phyloP scores from a whole-genome alignment of 2,329 filamentous ascomycete genomes.

The Talaromyces marneffei region DNA sequence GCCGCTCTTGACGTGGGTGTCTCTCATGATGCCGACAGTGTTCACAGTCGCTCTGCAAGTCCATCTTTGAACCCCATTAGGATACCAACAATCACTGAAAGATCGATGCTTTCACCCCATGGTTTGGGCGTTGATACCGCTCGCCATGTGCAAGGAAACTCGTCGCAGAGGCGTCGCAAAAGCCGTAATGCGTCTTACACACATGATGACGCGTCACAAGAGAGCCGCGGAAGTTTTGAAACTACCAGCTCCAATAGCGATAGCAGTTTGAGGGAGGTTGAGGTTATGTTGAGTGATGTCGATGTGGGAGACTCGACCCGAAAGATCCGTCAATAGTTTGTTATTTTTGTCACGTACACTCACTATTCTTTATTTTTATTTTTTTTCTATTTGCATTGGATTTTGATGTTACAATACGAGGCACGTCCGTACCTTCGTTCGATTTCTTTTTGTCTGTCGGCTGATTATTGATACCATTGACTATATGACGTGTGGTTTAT shows the following conservation, averaged over 20 bases:
- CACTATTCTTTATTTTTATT: not conserved
- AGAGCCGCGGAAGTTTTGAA: conserved; percentile 22
- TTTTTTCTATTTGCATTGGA: not conserved
- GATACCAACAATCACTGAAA: conserved; percentile 10
- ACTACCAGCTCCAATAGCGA: conserved; percentile 18
- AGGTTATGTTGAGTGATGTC: conserved; percentile 29
- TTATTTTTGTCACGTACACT: not conserved
- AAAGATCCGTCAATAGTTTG: conserved; percentile 18
- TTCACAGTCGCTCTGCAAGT: conserved; percentile 20
- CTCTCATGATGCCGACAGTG: conserved; percentile 26
- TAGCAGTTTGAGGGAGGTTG: conserved; percentile 24
- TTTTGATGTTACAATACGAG: not conserved
- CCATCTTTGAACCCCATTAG: conserved; percentile 3
- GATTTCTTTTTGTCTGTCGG: not conserved
- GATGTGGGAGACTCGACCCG: conserved; percentile 29
- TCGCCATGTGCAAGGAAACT: not conserved
- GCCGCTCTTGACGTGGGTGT: conserved; percentile 35
- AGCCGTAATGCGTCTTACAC: conserved; percentile 16
- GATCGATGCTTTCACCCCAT: conserved; percentile 2
- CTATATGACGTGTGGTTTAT: not conserved
- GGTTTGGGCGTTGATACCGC: not conserved
- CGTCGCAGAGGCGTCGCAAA: not conserved
- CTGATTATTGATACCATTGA: conserved; percentile 3
- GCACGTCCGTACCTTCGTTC: not conserved
- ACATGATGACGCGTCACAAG: conserved; percentile 26